phyloP scores from a whole-genome alignment of 202 grass and related monocot genomes.

The Elaeis oleifera region DNA sequence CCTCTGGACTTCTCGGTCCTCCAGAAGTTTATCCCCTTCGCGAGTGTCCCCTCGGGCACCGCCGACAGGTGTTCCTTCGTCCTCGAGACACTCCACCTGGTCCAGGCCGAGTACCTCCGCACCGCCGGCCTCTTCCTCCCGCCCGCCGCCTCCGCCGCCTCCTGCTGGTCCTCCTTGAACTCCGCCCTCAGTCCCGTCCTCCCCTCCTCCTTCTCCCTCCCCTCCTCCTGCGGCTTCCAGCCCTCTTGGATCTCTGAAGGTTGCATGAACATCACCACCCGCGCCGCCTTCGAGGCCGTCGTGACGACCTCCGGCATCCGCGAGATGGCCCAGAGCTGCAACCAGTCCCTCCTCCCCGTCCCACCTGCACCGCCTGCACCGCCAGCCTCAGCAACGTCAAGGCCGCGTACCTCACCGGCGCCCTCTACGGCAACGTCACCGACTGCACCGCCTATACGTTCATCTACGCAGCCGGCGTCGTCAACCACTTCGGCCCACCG shows the following conservation, averaged over 20 bases:
- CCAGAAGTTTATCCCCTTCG: not conserved
- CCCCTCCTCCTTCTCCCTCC: conserved; percentile 24
- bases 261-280: conserved; percentile 62
- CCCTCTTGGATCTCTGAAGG: conserved; percentile 35
- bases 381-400: conserved; percentile 46
- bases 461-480: conserved; percentile 57
- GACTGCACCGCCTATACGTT: conserved; percentile 54
- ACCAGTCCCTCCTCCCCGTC: conserved; percentile 35
- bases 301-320: conserved; percentile 32
- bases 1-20: conserved; percentile 67
- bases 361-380: conserved; percentile 58
- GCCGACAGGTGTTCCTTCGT: conserved; percentile 33
- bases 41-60: conserved; percentile 1
- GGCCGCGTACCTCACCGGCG: conserved; percentile 38
- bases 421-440: conserved; percentile 32
- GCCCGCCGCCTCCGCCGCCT: conserved; percentile 29
- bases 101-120: conserved; percentile 53
- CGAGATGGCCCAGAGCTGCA: conserved; percentile 52
- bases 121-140: conserved; percentile 45
- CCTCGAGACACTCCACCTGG: conserved; percentile 33
- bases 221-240: conserved; percentile 34
- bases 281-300: conserved; percentile 31
- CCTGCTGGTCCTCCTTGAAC: conserved; percentile 23
- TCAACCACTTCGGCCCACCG: conserved; percentile 34
- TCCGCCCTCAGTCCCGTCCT: conserved; percentile 3